Conservation (phyloP, 352 stramenopile genomes). For the Saprolegnia parasitica region DNA sequence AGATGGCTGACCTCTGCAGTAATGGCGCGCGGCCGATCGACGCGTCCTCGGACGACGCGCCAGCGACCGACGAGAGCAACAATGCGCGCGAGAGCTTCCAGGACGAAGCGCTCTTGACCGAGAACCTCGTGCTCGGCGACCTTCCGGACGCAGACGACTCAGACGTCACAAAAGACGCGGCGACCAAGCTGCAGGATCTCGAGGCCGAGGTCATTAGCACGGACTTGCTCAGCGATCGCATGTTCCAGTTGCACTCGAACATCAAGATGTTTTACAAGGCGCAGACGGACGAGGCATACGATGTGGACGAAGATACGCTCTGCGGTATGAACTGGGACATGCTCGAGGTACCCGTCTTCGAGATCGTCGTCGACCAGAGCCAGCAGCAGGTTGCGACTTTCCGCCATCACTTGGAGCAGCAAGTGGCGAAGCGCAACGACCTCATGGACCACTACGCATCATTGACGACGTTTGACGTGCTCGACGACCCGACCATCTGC, state of each 20-base stretch:
- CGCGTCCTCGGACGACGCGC: not conserved
- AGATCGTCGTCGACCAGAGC: constrained; percentile 66
- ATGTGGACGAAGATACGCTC: constrained; percentile 31
- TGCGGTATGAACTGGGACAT: constrained; percentile 53
- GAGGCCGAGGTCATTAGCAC: constrained; percentile 77
- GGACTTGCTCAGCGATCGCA: constrained; percentile 80
- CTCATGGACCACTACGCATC: constrained; percentile 48
- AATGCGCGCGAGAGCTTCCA: constrained; percentile 38
- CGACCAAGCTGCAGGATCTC: constrained; percentile 57
- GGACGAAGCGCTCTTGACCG: constrained; percentile 38
- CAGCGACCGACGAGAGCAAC: constrained; percentile 31
- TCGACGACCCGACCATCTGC: constrained; percentile 37
- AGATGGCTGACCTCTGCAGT: constrained; percentile 68
- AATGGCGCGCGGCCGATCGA: not conserved
- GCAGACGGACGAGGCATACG: constrained; percentile 26
- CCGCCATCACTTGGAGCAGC: constrained; percentile 58
- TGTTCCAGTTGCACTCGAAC: constrained; percentile 84
- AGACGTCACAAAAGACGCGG: constrained; percentile 39
- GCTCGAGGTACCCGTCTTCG: constrained; percentile 75
- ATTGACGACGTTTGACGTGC: constrained; percentile 45
- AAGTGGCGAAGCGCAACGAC: constrained; percentile 56
- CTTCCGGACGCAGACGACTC: constrained; percentile 64
- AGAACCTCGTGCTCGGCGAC: constrained; percentile 49
- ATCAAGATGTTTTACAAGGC: constrained; percentile 69
- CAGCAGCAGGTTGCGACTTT: constrained; percentile 75